Percentiles rank a stretch among this genome's conserved stretches.
Evolutionary conservation across 169 alveolate genomes (phyloP).

Genomic region (Perkinsus marinus): DNA sequence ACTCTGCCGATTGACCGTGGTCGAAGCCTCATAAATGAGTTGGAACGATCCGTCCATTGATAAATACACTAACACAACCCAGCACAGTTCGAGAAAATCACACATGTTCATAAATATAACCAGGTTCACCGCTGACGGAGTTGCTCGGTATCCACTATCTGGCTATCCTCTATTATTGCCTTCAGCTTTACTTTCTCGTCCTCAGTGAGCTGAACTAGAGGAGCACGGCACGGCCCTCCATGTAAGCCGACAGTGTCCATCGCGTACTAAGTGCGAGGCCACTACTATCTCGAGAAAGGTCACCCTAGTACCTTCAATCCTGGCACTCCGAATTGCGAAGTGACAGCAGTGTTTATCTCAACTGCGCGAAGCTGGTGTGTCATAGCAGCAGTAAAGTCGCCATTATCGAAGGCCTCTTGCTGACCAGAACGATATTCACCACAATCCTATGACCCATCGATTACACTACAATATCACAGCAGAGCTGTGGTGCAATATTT

Average conservation of each 20-base stretch:
- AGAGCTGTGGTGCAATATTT: neutral
- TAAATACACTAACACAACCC: no score
- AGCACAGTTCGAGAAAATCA: no score
- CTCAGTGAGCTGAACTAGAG: neutral
- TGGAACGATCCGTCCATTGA: no score
- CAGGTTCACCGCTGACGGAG: neutral
- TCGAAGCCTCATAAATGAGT: neutral
- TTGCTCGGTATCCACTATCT: neutral
- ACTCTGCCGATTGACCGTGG: neutral
- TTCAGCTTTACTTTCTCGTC: neutral
- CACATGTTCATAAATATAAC: neutral
- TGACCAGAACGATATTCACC: neutral
- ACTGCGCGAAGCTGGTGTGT: neutral
- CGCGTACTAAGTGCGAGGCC: neutral
- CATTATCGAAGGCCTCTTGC: neutral
- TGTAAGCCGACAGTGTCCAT: neutral
- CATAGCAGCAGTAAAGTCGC: neutral
- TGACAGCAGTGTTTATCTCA: neutral
- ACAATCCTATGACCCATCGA: neutral
- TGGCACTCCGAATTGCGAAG: neutral
- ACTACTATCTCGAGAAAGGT: neutral
- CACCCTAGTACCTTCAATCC: neutral
- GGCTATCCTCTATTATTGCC: neutral
- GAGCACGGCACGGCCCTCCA: neutral
- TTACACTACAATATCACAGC: neutral